A percentile compares a stretch with the other conserved stretches of the same genome.
These are phyloP conservation scores for Dothideomycetidae sp. DNA, from an alignment of 2,329 filamentous ascomycete species.

Conservation along the genomic window DNA sequence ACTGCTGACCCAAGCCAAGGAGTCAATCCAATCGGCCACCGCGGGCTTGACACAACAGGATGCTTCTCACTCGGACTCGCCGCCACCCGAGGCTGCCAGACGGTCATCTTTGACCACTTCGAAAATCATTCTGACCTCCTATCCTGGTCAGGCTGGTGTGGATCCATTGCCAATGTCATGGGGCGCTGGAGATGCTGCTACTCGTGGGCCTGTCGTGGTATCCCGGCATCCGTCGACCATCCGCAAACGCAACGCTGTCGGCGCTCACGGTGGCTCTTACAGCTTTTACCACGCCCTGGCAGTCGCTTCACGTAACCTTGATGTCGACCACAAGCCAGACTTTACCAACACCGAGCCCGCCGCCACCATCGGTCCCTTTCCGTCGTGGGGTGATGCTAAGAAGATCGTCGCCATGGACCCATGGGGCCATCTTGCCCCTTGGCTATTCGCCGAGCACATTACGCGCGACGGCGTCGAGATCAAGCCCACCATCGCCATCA, in stretches of 20 bases:
- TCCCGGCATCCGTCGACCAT: constrained; percentile 63
- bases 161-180: constrained; percentile 80
- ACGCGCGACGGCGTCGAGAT: constrained; percentile 70
- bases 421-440: constrained; percentile 72
- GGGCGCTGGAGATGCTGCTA: constrained; percentile 61
- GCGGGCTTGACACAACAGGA: background rate
- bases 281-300: constrained; percentile 91
- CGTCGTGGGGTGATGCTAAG: constrained; percentile 74
- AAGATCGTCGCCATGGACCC: constrained; percentile 99
- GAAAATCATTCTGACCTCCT: constrained; percentile 63
- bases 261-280: constrained; percentile 77
- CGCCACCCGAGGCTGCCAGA: constrained; percentile 13
- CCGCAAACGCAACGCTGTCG: constrained; percentile 61
- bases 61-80: background rate
- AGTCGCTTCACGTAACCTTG: constrained; percentile 78
- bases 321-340: constrained; percentile 64
- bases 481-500: constrained; percentile 80
- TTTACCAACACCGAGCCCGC: constrained; percentile 83
- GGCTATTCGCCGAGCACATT: constrained; percentile 68
- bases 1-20: constrained; percentile 3
- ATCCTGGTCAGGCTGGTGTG: constrained; percentile 87
- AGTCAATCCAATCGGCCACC: background rate
- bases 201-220: constrained; percentile 78
- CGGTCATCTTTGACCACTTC: constrained; percentile 33
- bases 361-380: constrained; percentile 75